A percentile compares a stretch with the other conserved stretches of the same genome.
Conservation (phyloP, 805 yeast genomes). For the Ogataea naganishii region DNA sequence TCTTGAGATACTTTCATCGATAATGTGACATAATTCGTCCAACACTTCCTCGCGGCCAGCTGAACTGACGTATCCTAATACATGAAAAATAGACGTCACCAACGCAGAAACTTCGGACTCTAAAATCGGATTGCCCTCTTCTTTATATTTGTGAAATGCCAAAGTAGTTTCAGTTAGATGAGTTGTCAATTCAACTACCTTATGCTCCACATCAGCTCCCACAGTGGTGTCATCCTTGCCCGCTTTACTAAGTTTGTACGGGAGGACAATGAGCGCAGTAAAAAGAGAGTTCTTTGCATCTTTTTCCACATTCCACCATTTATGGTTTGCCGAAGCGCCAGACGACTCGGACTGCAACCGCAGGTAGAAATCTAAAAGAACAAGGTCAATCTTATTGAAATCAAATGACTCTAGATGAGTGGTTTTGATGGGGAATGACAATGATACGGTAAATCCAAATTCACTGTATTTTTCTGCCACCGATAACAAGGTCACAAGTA, state of each 20-base stretch:
- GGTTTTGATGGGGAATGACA: conserved; percentile 11
- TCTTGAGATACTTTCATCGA: conserved; percentile 74
- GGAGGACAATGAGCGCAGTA: conserved; percentile 53
- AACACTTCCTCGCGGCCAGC: conserved; percentile 8
- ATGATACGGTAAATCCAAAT: conserved; percentile 9
- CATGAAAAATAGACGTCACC: conserved; percentile 34
- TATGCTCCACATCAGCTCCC: conserved; percentile 22
- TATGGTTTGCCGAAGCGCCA: conserved; percentile 30
- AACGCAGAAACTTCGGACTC: conserved; percentile 51
- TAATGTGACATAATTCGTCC: conserved; percentile 43
- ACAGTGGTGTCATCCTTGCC: conserved; percentile 7
- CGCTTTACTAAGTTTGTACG: conserved; percentile 16
- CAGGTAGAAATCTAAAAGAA: conserved; percentile 50
- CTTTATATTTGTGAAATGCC: conserved; percentile 36
- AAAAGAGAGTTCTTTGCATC: conserved; percentile 49
- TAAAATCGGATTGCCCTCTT: conserved; percentile 18
- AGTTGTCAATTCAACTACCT: conserved; percentile 40
- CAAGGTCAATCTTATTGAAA: conserved; percentile 45
- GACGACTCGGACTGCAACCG: conserved; percentile 46
- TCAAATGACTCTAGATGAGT: conserved; percentile 19
- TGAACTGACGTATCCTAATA: conserved; percentile 5
- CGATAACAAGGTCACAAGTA: conserved; percentile 38
- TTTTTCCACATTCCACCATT: conserved; percentile 67
- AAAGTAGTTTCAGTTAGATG: conserved; percentile 42
- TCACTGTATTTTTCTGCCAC: conserved; percentile 21